Evolutionary conservation across 352 stramenopile genomes (phyloP), one percentile per base, ranked within the genome.

Genomic region (Thalassiosira hispida): DNA sequence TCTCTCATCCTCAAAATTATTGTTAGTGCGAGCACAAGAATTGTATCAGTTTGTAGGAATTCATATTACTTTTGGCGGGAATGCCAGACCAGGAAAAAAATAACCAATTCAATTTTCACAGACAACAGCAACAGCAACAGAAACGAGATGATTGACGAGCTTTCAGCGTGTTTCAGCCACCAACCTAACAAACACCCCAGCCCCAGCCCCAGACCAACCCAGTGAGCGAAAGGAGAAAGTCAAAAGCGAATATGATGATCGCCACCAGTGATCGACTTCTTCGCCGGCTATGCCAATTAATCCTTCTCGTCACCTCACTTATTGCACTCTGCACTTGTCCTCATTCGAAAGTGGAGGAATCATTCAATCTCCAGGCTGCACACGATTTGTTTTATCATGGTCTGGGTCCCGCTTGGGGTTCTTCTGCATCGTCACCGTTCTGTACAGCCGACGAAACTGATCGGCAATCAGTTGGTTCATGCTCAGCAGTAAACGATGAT

Each of bases 311-410:
- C 23, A 79, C 60, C 4, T 75, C 65, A n/a, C 25, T 87, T 14
- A 11, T 73, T n/a, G 59, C 74, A 68, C 70, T 93, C 4, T 53
- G 73, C 7, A 51, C 74, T 18, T 93, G 88, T 81, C 88, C 86
- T 8, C 73, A 95, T 69, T 96, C 79, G 33, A 96, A 96, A 77
- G 97, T 99, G 11, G 97, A 99, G 82, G 97, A 99, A 88, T 98
- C 94, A 61, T 99, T 99, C 86, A 98, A 98, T 79, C 85, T 98
- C 18, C 97, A 99, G 91, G 98, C 97, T 8, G 96, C 95, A 16
- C 96, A 99, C 86, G 98, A 99, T 85, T 75, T 99, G 23, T 94
- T 98, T 29, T 92, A 92, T 77, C 57, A 92, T 77, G 84, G 87
- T 18, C 27, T 92, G 27, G 18, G 65, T 2, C 72, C 71, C 8